Evolutionary conservation across 116 monocot genomes (phyloP), one percentile per base, ranked within the genome.

Genomic region (Papilionanthe hybrid): DNA sequence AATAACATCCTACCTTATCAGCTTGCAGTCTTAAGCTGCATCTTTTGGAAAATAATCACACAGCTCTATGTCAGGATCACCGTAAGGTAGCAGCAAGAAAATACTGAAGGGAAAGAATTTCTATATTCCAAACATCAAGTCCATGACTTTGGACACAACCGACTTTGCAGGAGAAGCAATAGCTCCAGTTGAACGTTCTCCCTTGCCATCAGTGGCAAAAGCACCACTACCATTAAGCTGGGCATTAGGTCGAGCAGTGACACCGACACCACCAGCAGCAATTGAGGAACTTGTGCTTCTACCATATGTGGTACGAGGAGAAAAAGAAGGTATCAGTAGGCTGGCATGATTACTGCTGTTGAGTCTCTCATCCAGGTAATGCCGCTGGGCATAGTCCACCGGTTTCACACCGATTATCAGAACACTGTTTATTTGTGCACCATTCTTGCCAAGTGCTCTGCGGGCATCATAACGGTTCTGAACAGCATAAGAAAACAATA

Each of bases 151-250:
- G 5, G 93, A 92, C 45, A 91, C 72, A 66, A 92, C 73, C 8
- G 92, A 94, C 78, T 93, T 93, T 30, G 89, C 87, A 42, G 96
- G 94, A 20, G 87, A 82, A 66, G 96, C 96, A 81, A 96, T 87
- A 19, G 86, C 90, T 60, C 92, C 92, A 1, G 80, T 76, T 11
- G 84, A 49, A 72, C 79, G 85, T 17, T 73, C 86, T 27, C 81
- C 85, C 43, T 56, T 80, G 28, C 78, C 88, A 20, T 27, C 79
- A 77, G 10, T 73, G 25, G 56, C 13, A 12, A 57, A 58, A 42
- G 22, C 23, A 47, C 56, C 75, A 15, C 77, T 79, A 44, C 82
- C 83, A 60, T 83, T 56, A 19, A 76, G 85, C 7, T 79, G 78
- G 58, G 53, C 3, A 17, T 78, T 30, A 58, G 32, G 29, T 17